phyloP scores from a whole-genome alignment of 2,329 filamentous ascomycete genomes.

The Ophioceras dolichostomum region DNA sequence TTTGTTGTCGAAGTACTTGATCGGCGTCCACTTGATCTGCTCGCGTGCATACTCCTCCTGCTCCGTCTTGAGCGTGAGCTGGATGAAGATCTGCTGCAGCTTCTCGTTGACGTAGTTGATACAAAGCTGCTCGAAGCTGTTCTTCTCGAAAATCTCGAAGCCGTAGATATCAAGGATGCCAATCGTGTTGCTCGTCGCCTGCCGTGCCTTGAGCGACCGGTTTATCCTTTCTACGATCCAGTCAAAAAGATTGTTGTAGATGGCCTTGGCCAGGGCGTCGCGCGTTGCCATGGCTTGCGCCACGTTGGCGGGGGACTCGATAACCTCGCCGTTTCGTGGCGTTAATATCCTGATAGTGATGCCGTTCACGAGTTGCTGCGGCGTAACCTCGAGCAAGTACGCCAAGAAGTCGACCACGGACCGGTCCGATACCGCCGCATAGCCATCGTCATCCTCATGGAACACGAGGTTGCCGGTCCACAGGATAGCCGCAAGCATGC shows the following conservation, averaged over 20 bases:
- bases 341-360: conserved; percentile 82
- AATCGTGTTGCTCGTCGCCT: conserved; percentile 68
- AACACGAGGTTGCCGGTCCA: conserved; percentile 96
- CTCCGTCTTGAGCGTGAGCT: conserved; percentile 89
- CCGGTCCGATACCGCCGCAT: conserved; percentile 75
- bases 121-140: conserved; percentile 96
- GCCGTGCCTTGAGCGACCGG: conserved; percentile 68
- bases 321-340: conserved; percentile 51
- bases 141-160: conserved; percentile 98
- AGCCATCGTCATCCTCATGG: conserved; percentile 75
- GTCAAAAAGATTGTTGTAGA: conserved; percentile 95
- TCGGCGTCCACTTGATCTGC: conserved; percentile 96
- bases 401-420: conserved; percentile 92
- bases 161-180: conserved; percentile 98
- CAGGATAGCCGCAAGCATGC: conserved; percentile 80
- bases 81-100: conserved; percentile 97
- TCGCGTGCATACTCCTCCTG: conserved; percentile 95
- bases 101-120: conserved; percentile 99
- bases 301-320: conserved; percentile 70
- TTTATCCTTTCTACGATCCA: conserved; percentile 96
- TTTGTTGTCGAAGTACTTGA: conserved; percentile 99
- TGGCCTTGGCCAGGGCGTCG: conserved; percentile 87
- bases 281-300: conserved; percentile 77
- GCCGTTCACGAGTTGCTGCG: conserved; percentile 68
- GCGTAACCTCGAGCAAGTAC: conserved; percentile 81